Base-by-base conservation (phyloP, 169 alveolate species). In the Eimeria maxima region DNA sequence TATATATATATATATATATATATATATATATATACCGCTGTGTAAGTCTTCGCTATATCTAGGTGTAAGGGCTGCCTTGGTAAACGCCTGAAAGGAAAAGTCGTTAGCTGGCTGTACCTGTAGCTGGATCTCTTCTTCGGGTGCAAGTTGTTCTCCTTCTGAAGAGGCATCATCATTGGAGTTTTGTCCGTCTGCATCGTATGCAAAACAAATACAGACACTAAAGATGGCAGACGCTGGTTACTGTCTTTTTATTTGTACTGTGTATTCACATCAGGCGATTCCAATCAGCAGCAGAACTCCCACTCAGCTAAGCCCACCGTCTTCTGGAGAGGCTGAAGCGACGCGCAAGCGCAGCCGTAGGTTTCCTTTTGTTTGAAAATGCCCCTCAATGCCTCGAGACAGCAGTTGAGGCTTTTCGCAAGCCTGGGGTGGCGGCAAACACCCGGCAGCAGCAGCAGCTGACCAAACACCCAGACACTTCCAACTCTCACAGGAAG, bases 361-460 rank as follows among this genome's bases (percentile, higher is more conserved):
- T 4, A 16, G 89, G n/a, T 24, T 53, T 24, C 24, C 67, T 24
- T 18, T n/a, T 27, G 74, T 29, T 6, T 38, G 1, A 29, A 83
- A 4, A n/a, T 14, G 13, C n/a, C 91, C 91, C 27, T 83, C 76
- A 27, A 83, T 42, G 76, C 91, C 91, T 24, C 91, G 60, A 13
- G 71, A 33, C 53, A 83, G 76, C 74, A 83, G 20, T 22, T 6
- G 76, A 63, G 38, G 55, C 20, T 55, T 29, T 1, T 83, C 55
- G 55, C 91, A 83, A 83, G 91, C 38, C 55, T 53, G 50, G 27
- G 91, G 91, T 0, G 76, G 76, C 24, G 91, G 91, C 45, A 18
- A 45, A 20, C 18, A 14, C 63, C 55, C 33, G 5, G 38, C 47
- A 45, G 63, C 63, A 13, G 50, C 38, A 38, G 47, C 27, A 38